Evolutionary conservation across 2,329 filamentous ascomycete genomes (phyloP), one percentile per base, ranked within the genome.

Genomic region (Arthrobotrys sinensis): DNA sequence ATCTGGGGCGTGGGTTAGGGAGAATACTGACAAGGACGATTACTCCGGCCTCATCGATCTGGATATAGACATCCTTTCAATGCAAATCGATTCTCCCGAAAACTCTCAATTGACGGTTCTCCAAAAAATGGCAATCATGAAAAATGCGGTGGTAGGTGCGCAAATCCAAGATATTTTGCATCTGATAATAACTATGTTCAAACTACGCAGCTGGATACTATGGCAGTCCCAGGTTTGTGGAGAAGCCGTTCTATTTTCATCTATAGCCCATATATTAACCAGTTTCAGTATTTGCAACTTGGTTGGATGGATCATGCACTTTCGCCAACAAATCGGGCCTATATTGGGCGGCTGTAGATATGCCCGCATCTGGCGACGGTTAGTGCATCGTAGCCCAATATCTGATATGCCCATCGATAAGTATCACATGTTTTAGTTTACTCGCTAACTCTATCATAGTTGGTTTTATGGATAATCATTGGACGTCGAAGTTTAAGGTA

Each of bases 241-340:
- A 43, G 10, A 5, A 66, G 7, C 5, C 19, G 3, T 16, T 3
- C 24, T 10, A 32, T 62, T 38, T 16, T 5, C 63, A 21, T 46
- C 12, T 14, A 10, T 19, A 57, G 28, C 34, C 36, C 36, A 8
- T 10, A 36, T 12, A 7, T 24, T 52, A 60, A 8, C 40, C 24
- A 4, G n/a, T n/a, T 34, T 12, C 0, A 91, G 75, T 93, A 21
- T 86, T 94, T 52, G 91, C 91, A 24, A 92, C 94, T 90, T 94
- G 92, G 92, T 91, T 91, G 82, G 92, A 95, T 80, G 89, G 91
- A 66, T 91, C 89, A 57, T 90, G 93, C 55, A 90, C 89, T 0
- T 90, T 93, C 50, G 90, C 92, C 3, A 95, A 95, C 82, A 89
- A 88, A 80, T 91, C 91, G 3, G 88, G 79, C 10, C 50, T 79